Evolutionary conservation across 805 yeast genomes (phyloP).

Genomic region (baker's yeast (Saccharomyces cerevisiae)): DNA sequence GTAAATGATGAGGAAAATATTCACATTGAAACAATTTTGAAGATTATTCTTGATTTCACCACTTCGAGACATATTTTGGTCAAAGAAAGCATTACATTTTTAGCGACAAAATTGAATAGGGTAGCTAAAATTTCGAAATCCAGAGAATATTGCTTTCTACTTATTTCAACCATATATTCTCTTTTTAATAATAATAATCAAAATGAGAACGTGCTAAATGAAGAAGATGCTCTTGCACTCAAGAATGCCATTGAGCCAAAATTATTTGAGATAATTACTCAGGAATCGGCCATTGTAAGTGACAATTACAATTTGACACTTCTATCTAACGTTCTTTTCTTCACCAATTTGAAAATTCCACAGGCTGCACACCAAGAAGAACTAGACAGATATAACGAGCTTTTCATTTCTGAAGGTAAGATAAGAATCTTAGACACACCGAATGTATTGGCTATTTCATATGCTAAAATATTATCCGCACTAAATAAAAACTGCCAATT

Average conservation of each 20-base stretch:
- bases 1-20: slow-evolving; percentile 20
- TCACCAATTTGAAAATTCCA: slow-evolving; percentile 28
- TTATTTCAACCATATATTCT: slow-evolving; percentile 23
- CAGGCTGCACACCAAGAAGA: slow-evolving; percentile 37
- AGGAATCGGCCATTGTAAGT: slow-evolving; percentile 6
- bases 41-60: slow-evolving; percentile 30
- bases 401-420: slow-evolving; percentile 30
- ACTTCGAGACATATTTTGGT: slow-evolving; percentile 25
- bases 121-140: slow-evolving; percentile 9
- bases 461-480: slow-evolving; percentile 43
- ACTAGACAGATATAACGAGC: slow-evolving; percentile 30
- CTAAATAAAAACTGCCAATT: slow-evolving; percentile 37
- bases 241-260: slow-evolving; percentile 16
- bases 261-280: slow-evolving; percentile 9
- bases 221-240: slow-evolving; percentile 10
- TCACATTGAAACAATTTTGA: slow-evolving; percentile 30
- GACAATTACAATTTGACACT: slow-evolving; percentile 24
- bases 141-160: slow-evolving; percentile 21
- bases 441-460: slow-evolving; percentile 31
- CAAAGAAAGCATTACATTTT: slow-evolving; percentile 22
- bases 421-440: slow-evolving; percentile 11
- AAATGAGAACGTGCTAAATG: slow-evolving; percentile 8
- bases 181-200: slow-evolving; percentile 22
- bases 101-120: slow-evolving; percentile 12
- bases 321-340: slow-evolving; percentile 30